These are phyloP conservation scores for Aristolochia contorta DNA, from an alignment of 164 flowering plant species.

Conservation along the genomic window DNA sequence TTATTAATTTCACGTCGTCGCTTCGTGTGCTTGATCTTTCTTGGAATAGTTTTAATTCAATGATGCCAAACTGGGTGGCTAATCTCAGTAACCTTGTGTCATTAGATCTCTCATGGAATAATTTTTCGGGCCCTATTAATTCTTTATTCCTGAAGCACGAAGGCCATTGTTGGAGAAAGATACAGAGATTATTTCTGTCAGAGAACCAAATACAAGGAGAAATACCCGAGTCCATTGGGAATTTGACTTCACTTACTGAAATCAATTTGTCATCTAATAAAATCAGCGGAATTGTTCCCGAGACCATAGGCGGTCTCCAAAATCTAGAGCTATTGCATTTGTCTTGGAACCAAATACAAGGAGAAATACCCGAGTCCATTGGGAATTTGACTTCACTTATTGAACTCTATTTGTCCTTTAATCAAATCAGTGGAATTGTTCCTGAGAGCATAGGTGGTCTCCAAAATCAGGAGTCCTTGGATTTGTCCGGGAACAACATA, in stretches of 20 bases:
- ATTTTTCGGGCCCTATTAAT: neutral
- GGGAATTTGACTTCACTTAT: too few species aligned
- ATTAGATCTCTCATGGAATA: neutral
- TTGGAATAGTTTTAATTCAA: neutral
- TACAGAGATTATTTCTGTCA: neutral
- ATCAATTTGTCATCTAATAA: neutral
- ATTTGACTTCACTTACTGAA: constrained; percentile 1
- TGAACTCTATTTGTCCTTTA: too few species aligned
- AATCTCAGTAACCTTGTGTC: constrained; percentile 3
- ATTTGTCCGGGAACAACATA: neutral
- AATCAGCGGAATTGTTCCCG: neutral
- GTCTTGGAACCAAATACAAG: too few species aligned
- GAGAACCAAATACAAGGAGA: constrained; percentile 12
- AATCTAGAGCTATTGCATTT: neutral
- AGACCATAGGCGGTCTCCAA: neutral
- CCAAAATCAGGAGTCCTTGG: too few species aligned
- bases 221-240: constrained; percentile 11
- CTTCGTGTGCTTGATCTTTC: constrained; percentile 9
- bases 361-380: too few species aligned
- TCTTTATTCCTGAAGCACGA: neutral
- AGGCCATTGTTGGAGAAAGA: constrained; percentile 1
- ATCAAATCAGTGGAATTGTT: too few species aligned
- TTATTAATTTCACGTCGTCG: constrained; percentile 13
- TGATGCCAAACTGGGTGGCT: constrained; percentile 5
- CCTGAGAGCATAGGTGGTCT: too few species aligned